Percentiles rank a stretch among this genome's conserved stretches.
Evolutionary conservation across 2,329 filamentous ascomycete species (phyloP).

Genomic region (Sporothrix luriei): DNA sequence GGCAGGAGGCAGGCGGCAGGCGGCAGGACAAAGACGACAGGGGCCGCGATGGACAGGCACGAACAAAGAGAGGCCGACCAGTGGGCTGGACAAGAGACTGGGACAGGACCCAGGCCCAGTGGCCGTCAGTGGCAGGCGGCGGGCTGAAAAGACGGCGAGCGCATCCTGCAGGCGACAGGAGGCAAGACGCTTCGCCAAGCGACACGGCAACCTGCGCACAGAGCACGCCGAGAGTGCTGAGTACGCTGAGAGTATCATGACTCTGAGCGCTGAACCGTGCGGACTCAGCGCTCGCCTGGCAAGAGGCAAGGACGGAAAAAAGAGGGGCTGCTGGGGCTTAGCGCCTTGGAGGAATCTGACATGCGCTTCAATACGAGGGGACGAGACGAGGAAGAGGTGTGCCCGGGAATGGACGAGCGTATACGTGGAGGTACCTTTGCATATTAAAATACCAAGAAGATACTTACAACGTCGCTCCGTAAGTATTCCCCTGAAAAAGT

Average conservation of each 20-base stretch:
- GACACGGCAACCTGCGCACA: neutral
- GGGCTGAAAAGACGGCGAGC: neutral
- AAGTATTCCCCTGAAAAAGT: neutral
- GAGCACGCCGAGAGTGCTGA: neutral
- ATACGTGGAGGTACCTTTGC: neutral
- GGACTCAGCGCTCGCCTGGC: neutral
- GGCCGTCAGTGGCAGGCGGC: neutral
- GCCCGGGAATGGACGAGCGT: neutral
- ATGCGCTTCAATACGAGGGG: neutral
- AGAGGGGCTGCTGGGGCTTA: neutral
- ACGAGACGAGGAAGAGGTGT: neutral
- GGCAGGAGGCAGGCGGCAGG: neutral
- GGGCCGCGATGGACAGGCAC: neutral
- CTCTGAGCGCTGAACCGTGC: neutral
- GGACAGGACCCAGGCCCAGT: neutral
- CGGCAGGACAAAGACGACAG: neutral
- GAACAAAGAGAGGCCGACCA: no score
- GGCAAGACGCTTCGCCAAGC: neutral
- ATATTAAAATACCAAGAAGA: neutral
- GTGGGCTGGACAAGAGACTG: no score
- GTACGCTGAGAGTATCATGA: neutral
- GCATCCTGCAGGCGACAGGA: neutral
- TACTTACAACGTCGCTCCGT: neutral
- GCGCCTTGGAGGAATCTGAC: conserved; percentile 17
- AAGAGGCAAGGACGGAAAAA: neutral